Conservation (phyloP, 768 basidiomycete species). For the Russula ochroleuca region DNA sequence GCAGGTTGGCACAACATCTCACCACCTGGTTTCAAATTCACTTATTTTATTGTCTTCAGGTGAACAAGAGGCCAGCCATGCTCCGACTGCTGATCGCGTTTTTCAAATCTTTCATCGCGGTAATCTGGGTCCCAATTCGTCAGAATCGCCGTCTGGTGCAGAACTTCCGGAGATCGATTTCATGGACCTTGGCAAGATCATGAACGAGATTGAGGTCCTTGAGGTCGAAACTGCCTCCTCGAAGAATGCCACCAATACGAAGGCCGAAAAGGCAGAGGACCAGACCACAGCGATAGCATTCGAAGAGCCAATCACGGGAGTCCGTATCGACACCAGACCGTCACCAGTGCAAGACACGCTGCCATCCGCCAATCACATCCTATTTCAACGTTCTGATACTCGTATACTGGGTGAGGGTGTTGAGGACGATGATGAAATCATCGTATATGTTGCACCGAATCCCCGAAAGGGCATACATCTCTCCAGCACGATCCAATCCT, state of each 20-base stretch:
- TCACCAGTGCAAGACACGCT: neutral
- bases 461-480: conserved; percentile 40
- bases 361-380: neutral
- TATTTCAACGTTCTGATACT: conserved; percentile 19
- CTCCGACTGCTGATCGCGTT: conserved; percentile 69
- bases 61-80: conserved; percentile 49
- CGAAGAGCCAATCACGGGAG: conserved; percentile 39
- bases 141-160: conserved; percentile 21
- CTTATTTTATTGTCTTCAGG: conserved; percentile 33
- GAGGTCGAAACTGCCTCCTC: conserved; percentile 33
- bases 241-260: neutral
- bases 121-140: conserved; percentile 1
- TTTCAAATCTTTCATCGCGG: conserved; percentile 54
- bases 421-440: conserved; percentile 54
- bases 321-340: conserved; percentile 37
- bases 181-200: conserved; percentile 49
- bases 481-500: neutral
- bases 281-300: conserved; percentile 22
- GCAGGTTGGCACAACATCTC: conserved; percentile 38
- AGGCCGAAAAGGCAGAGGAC: neutral
- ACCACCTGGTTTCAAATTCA: neutral
- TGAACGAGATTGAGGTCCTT: conserved; percentile 37
- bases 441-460: conserved; percentile 75
- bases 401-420: conserved; percentile 13
- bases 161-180: conserved; percentile 52